Base-by-base conservation (phyloP, 345 rosid genomes). In the Stellera chamaejasme region DNA sequence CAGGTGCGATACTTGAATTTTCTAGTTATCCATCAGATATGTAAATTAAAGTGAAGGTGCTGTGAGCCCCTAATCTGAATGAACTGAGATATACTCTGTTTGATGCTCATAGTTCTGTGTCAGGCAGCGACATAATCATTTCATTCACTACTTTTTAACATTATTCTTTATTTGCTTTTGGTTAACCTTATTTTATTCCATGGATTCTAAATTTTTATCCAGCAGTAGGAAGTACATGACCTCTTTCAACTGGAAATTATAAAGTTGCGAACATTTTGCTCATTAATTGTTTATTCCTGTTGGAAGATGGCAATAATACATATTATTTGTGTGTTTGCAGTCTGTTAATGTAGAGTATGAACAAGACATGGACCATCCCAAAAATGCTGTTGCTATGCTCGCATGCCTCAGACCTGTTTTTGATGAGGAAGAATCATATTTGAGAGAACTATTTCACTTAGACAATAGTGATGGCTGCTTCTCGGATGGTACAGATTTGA, bases 321-420 rank as follows among this genome's bases (percentile, higher is more conserved):
- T 19, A 19, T 19, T 19, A 32, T 32, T n/a, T 10, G 45, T 62
- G 46, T 63, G 13, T 42, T 13, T 59, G 44, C 70, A 86, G 98
- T 88, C 85, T 42, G 69, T 75, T 61, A 67, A 67, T 36, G 52
- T 60, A 72, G 90, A 82, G 64, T 77, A 71, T 70, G 75, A 69
- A 61, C 79, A 62, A 65, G 75, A 77, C 68, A 82, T 82, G 90
- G 84, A 79, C 69, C 68, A 74, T 73, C 96, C 98, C 4, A 82
- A 95, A 58, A 92, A 92, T 77, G 96, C 91, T 59, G 88, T 92
- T 27, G 82, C 96, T 41, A 81, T 92, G 66, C 64, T 88, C 43
- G 96, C 93, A 19, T 88, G 85, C 77, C 85, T 92, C 14, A 75
- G 90, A 62, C 95, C 96, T 23, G 80, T 82, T 50, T 91, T 83